Conservation (phyloP, 1,284 basidiomycete genomes). For the Farysia itapuensis region DNA sequence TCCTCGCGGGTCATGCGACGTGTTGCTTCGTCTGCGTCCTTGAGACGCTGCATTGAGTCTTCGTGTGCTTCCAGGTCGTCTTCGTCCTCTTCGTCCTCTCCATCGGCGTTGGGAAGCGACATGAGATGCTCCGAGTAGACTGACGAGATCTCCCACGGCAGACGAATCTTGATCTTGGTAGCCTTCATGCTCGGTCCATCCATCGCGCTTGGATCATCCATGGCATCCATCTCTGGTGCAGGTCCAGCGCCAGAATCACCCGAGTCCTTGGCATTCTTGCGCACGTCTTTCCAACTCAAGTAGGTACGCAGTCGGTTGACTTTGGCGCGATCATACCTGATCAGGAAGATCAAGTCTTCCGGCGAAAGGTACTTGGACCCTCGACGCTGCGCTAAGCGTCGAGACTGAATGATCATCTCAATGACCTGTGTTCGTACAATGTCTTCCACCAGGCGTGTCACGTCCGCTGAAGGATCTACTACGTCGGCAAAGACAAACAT, state of each 20-base stretch:
- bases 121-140: slow-evolving; percentile 69
- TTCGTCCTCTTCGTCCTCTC: slow-evolving; percentile 81
- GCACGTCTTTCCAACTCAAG: slow-evolving; percentile 96
- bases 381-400: slow-evolving; percentile 76
- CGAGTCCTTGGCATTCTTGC: slow-evolving; percentile 85
- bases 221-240: slow-evolving; percentile 13
- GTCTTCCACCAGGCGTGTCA: slow-evolving; percentile 89
- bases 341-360: slow-evolving; percentile 94
- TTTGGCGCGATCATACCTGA: slow-evolving; percentile 90
- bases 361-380: slow-evolving; percentile 82
- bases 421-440: slow-evolving; percentile 91
- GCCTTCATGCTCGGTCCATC: slow-evolving; percentile 69
- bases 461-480: slow-evolving; percentile 82
- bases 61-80: slow-evolving; percentile 95
- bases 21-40: slow-evolving; percentile 86
- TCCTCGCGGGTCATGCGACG: slow-evolving; percentile 94
- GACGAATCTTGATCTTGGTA: slow-evolving; percentile 88
- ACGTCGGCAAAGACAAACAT: slow-evolving; percentile 98
- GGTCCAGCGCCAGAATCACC: slow-evolving; percentile 68
- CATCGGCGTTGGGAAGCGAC: slow-evolving; percentile 73
- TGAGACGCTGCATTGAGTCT: slow-evolving; percentile 79
- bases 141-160: slow-evolving; percentile 93
- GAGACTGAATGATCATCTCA: slow-evolving; percentile 88
- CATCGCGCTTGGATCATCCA: slow-evolving; percentile 22
- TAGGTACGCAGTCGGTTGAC: slow-evolving; percentile 91